Base-by-base conservation (phyloP, 768 basidiomycete genomes). In the Rhodotorula sphaerocarpa region DNA sequence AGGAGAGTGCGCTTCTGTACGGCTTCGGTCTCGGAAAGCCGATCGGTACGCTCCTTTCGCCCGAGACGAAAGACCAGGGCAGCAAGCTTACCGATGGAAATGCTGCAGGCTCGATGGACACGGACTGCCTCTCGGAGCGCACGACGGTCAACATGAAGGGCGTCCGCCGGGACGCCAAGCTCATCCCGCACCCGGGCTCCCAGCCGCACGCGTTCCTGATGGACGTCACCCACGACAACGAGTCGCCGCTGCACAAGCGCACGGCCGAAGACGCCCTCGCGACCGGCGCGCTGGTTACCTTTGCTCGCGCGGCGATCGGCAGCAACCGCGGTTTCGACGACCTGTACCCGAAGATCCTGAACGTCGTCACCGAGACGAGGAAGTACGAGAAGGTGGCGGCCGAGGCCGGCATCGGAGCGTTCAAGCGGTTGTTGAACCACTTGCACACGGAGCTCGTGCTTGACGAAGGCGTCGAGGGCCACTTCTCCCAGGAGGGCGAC, bases 281-380 rank as follows among this genome's bases (percentile, higher is more conserved):
- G 12, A 90, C 89, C 0, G 95, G 88, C 4, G 89, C 90, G 27
- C 79, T 97, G n/a, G 86, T 87, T 23, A 83, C 92, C 0, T 97
- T 97, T 77, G 86, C 87, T 41, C 84, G 83, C 70, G 87, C 83
- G 28, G 95, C 87, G 7, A 82, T 88, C 59, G 95, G 91, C 3
- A 91, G 88, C 21, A 90, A 91, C 69, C 95, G 96, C 75, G 95
- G 93, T 25, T 95, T 93, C 73, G 95, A 99, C 71, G 95, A 99
- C 70, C 76, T 99, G 27, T 96, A 97, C 73, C 93, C 93, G 5
- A 93, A 90, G 74, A 76, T 93, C n/a, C 76, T 99, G 41, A 82
- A 95, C 73, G 79, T 99, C 52, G 95, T 97, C 15, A 79, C 78
- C 20, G 95, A 99, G 74, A 84, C 82, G 72, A 80, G 90, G 65